These are phyloP conservation scores for Cladophialophora yegresii DNA, from an alignment of 2,329 filamentous ascomycete species.

Conservation along the genomic window DNA sequence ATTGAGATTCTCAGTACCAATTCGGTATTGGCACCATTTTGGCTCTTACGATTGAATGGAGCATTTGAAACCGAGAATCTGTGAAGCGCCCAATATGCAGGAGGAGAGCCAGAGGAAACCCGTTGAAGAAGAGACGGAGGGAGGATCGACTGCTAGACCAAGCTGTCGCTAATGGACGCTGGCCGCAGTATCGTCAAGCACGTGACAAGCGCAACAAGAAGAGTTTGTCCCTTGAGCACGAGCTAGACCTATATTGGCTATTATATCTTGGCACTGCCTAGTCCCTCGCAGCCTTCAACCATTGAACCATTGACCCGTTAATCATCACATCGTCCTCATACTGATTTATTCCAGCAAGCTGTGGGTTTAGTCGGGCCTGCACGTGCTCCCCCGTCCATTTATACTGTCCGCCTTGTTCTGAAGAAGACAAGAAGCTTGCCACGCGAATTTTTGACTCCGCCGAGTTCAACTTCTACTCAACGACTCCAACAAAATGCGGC, in stretches of 20 bases:
- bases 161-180: not conserved
- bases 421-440: not conserved
- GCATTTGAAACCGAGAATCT: not conserved
- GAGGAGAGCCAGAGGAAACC: not conserved
- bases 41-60: not conserved
- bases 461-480: not conserved
- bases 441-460: not conserved
- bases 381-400: not conserved
- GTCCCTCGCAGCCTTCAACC: not conserved
- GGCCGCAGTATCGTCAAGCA: not conserved
- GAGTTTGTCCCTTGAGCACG: too few relatives aligned
- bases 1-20: not conserved
- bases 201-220: not conserved
- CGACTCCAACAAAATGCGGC: constrained; percentile 3
- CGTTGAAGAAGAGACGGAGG: not conserved
- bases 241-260: not conserved
- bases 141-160: not conserved
- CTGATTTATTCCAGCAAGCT: not conserved
- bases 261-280: not conserved
- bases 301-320: too few relatives aligned
- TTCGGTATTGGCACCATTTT: not conserved
- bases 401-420: not conserved
- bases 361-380: not conserved
- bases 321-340: not conserved
- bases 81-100: not conserved